Evolutionary conservation across 1,284 basidiomycete species (phyloP).

Genomic region (Trichosporon coremiiforme): DNA sequence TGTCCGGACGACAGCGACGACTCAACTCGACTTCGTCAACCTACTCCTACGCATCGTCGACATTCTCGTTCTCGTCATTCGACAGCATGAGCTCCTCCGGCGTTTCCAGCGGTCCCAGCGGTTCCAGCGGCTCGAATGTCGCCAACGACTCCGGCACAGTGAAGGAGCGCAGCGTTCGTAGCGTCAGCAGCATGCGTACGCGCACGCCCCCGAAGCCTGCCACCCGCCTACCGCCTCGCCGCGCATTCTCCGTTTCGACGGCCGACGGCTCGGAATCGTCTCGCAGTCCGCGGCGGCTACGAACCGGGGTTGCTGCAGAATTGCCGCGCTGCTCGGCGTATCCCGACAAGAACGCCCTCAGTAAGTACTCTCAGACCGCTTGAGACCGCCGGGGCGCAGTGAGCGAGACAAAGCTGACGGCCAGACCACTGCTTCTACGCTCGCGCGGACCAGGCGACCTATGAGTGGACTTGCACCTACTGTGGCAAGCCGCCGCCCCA

Average conservation of each 20-base stretch:
- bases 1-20: background rate
- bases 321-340: background rate
- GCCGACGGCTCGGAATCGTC: background rate
- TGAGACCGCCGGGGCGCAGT: no score
- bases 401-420: background rate
- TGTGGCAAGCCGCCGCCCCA: slow-evolving; percentile 3
- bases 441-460: background rate
- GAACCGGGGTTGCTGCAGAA: background rate
- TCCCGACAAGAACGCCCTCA: slow-evolving; percentile 8
- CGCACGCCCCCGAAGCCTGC: background rate
- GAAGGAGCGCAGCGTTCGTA: background rate
- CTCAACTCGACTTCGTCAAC: background rate
- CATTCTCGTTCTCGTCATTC: background rate
- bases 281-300: background rate
- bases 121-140: background rate
- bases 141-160: background rate
- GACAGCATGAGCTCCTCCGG: background rate
- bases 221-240: background rate
- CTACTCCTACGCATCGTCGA: background rate
- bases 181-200: background rate
- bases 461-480: background rate
- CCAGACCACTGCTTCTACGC: slow-evolving; percentile 10
- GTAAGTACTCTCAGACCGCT: background rate
- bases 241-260: background rate
- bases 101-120: no score